Conservation (phyloP, 2,329 filamentous ascomycete species). For the Sporothrix phasma region DNA sequence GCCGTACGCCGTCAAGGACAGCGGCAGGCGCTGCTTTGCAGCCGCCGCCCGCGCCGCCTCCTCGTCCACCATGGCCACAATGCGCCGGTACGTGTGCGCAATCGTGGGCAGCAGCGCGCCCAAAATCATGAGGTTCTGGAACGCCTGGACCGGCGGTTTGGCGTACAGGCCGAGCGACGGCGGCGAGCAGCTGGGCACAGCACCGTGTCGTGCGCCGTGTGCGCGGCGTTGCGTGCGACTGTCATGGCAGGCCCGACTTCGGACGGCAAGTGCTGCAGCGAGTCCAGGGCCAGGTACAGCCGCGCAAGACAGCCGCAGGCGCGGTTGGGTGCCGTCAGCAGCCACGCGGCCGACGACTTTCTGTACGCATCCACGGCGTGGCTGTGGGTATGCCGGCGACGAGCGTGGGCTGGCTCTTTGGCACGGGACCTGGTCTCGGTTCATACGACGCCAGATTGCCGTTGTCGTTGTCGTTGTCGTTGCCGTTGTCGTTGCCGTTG, state of each 20-base stretch:
- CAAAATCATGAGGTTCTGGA: slow-evolving; percentile 51
- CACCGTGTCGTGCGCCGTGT: slow-evolving; percentile 41
- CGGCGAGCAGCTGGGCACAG: slow-evolving; percentile 41
- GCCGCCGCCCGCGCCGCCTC: slow-evolving; percentile 37
- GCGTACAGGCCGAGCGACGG: slow-evolving; percentile 27
- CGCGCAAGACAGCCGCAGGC: slow-evolving; percentile 39
- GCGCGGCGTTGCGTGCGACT: slow-evolving; percentile 38
- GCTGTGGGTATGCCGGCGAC: neutral
- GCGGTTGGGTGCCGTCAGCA: slow-evolving; percentile 14
- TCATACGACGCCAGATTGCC: neutral
- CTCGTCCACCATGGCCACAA: slow-evolving; percentile 45
- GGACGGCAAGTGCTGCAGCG: slow-evolving; percentile 37
- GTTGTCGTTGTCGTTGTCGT: neutral
- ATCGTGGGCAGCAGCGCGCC: slow-evolving; percentile 48
- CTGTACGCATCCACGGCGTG: neutral
- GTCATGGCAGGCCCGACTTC: slow-evolving; percentile 38
- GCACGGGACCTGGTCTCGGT: neutral
- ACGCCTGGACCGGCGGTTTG: slow-evolving; percentile 36
- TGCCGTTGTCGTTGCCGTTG: too few species aligned
- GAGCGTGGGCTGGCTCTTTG: neutral
- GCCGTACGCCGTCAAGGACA: slow-evolving; percentile 38
- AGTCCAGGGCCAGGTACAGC: slow-evolving; percentile 42
- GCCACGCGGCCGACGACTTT: slow-evolving; percentile 12
- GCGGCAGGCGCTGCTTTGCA: slow-evolving; percentile 33
- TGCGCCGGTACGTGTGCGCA: slow-evolving; percentile 46